Conservation (phyloP, 179 eudicot genomes). For the Spergularia azorica region DNA sequence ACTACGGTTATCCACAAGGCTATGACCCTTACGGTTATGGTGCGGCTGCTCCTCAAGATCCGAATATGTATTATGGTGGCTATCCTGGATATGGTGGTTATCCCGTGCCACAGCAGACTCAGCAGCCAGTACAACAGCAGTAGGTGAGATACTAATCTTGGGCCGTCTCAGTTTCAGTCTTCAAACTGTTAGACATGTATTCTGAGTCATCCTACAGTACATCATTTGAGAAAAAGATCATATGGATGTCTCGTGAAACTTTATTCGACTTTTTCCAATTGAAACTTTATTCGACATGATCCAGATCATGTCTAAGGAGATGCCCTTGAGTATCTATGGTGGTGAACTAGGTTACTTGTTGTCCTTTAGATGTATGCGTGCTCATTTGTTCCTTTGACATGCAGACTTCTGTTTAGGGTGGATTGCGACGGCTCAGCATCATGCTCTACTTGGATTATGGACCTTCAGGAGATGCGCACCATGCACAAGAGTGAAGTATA, state of each 20-base stretch:
- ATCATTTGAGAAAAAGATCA: too few species aligned
- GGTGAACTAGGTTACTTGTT: too few species aligned
- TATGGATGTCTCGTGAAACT: too few species aligned
- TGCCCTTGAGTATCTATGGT: too few species aligned
- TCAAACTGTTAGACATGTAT: too few species aligned
- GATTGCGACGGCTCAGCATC: background rate
- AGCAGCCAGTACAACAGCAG: slow-evolving; percentile 55
- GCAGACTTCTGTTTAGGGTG: slow-evolving; percentile 2
- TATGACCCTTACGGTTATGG: slow-evolving; percentile 63
- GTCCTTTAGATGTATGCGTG: too few species aligned
- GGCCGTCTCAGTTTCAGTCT: background rate
- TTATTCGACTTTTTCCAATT: too few species aligned
- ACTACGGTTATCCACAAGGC: slow-evolving; percentile 85
- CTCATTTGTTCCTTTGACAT: background rate
- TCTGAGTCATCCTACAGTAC: too few species aligned
- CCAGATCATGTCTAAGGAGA: too few species aligned
- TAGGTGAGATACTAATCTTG: slow-evolving; percentile 26
- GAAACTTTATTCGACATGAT: too few species aligned
- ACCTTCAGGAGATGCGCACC: background rate
- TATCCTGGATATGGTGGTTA: slow-evolving; percentile 78
- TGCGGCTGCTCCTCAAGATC: slow-evolving; percentile 63
- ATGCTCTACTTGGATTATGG: background rate
- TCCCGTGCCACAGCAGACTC: slow-evolving; percentile 50
- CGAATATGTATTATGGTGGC: slow-evolving; percentile 76
- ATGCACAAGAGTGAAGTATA: background rate